Percentiles rank a stretch among this genome's conserved stretches.
Evolutionary conservation across 2,329 filamentous ascomycete species (phyloP).

Genomic region (Ophiostoma sp.): DNA sequence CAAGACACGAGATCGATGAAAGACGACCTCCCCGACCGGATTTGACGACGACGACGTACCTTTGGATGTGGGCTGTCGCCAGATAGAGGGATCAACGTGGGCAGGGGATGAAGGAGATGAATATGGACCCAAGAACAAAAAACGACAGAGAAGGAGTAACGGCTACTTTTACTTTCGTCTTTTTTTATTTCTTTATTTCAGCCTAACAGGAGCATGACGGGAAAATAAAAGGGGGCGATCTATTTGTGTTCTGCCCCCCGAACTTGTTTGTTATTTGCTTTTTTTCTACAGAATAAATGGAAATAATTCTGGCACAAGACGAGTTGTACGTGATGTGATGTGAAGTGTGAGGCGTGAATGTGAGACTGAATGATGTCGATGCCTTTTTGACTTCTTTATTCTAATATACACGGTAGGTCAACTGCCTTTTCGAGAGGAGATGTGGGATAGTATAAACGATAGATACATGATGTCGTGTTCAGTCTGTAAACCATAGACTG

Average conservation of each 20-base stretch:
- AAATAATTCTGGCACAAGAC: slow-evolving; percentile 12
- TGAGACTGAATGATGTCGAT: too few relatives aligned
- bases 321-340: background rate
- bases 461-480: slow-evolving; percentile 22
- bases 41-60: background rate
- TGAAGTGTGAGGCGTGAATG: too few relatives aligned
- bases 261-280: slow-evolving; percentile 14
- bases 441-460: slow-evolving; percentile 25
- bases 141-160: background rate
- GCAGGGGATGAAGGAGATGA: background rate
- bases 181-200: background rate
- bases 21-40: slow-evolving; percentile 19
- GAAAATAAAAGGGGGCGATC: background rate
- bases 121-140: slow-evolving; percentile 4
- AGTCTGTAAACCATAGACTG: background rate
- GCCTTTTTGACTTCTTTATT: slow-evolving; percentile 14
- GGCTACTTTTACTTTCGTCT: background rate
- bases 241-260: background rate
- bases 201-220: slow-evolving; percentile 6
- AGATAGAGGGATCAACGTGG: slow-evolving; percentile 17
- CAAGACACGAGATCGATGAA: slow-evolving; percentile 10
- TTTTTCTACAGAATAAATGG: slow-evolving; percentile 20
- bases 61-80: too few relatives aligned
- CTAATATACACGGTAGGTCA: slow-evolving; percentile 34
- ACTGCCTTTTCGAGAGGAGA: slow-evolving; percentile 27